Evolutionary conservation across 768 basidiomycete species (phyloP).

Genomic region (Mycena maculata): DNA sequence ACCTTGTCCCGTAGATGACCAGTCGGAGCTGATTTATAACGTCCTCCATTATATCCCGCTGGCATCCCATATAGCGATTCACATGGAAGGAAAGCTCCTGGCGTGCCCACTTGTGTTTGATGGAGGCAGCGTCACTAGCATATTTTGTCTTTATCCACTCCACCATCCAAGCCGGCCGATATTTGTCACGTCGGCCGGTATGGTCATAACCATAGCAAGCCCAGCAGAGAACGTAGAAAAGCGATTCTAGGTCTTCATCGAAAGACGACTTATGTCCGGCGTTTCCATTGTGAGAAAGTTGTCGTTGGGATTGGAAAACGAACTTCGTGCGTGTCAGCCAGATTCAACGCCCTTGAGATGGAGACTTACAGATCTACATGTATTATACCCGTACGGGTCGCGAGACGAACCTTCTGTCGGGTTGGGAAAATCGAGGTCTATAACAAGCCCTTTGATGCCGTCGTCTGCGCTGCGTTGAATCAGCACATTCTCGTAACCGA

Average conservation of each 20-base stretch:
- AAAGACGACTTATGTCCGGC: not conserved
- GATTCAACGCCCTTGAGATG: no score
- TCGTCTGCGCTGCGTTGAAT: not conserved
- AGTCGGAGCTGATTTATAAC: conserved; percentile 10
- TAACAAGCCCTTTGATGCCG: conserved; percentile 8
- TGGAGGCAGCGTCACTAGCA: not conserved
- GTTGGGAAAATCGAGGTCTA: conserved; percentile 26
- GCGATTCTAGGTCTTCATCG: conserved; percentile 17
- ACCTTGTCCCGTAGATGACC: not conserved
- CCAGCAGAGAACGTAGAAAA: conserved; percentile 29
- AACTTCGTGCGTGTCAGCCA: conserved; percentile 3
- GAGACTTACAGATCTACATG: not conserved
- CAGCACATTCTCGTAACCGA: conserved; percentile 14
- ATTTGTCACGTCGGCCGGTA: conserved; percentile 19
- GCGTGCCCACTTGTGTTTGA: not conserved
- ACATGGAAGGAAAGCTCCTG: not conserved
- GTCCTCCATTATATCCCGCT: conserved; percentile 21
- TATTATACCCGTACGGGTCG: not conserved
- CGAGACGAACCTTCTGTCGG: conserved; percentile 9
- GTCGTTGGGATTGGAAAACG: conserved; percentile 1
- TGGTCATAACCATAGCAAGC: conserved; percentile 28
- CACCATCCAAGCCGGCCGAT: conserved; percentile 16
- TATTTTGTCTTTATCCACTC: not conserved
- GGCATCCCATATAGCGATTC: conserved; percentile 27
- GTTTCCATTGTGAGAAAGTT: not conserved